Base-by-base conservation (phyloP, 2,329 filamentous ascomycete genomes). In the Thelonectria rubi region DNA sequence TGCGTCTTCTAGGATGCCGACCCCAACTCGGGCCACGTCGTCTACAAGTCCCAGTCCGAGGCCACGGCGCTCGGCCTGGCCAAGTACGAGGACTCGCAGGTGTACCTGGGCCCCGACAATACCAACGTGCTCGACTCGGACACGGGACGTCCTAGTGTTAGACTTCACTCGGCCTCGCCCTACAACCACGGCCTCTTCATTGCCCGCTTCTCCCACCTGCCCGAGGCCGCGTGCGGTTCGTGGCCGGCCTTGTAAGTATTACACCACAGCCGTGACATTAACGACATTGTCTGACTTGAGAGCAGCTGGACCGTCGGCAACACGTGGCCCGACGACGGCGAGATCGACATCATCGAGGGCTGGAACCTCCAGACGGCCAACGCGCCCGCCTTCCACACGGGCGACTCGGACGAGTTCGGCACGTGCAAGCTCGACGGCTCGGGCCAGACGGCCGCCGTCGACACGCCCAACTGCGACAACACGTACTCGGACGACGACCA, bases 121-220 rank as follows among this genome's bases (percentile, higher is more conserved):
- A 69, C 57, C 3, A 65, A 69, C 11, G 61, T 62, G n/a, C 71
- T 74, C 3, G 59, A 48, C 11, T 67, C 63, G 7, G 46, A 51
- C 50, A 58, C 69, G 34, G 81, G 80, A 43, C 79, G 84, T 18
- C 77, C 76, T 64, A 91, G 88, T 67, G 86, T 93, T 30, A 84
- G 91, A 39, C 74, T 93, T 15, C 84, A 87, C 63, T 91, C 88
- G 72, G 87, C 82, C 60, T 81, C 82, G 50, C 73, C 76, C 7
- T 93, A 90, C 78, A 86, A 82, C 64, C 81, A 87, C 59, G 90
- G 88, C 24, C 84, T 93, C 26, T 84, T 93, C 69, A 86, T 93
- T 45, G 80, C 89, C 46, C 87, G 92, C 71, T 85, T 93, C 65
- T 81, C 79, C 14, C 89, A 93, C 69, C 87, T 93, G 78, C 90